phyloP scores from a whole-genome alignment of 2,329 filamentous ascomycete species.

The Davidsoniella australis region DNA sequence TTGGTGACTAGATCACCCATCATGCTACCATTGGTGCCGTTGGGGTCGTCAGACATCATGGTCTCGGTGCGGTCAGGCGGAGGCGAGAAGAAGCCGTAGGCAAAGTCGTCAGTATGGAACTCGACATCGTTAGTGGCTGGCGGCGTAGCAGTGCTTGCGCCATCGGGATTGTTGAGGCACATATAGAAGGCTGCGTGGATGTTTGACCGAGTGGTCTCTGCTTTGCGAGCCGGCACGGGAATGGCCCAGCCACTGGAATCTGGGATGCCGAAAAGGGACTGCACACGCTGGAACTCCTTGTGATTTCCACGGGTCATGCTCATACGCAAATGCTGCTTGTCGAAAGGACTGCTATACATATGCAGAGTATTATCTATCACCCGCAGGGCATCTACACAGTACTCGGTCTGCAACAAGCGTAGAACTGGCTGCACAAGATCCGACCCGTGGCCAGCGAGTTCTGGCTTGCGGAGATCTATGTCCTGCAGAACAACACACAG shows the following conservation, averaged over 20 bases:
- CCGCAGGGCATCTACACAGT: conserved; percentile 78
- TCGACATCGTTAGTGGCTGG: conserved; percentile 72
- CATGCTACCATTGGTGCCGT: conserved; percentile 35
- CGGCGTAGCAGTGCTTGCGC: conserved; percentile 29
- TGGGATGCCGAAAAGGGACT: conserved; percentile 91
- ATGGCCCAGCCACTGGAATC: conserved; percentile 94
- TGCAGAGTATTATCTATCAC: conserved; percentile 92
- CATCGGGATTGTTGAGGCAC: conserved; percentile 48
- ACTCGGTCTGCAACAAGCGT: conserved; percentile 77
- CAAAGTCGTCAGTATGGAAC: conserved; percentile 80
- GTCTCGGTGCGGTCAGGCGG: conserved; percentile 61
- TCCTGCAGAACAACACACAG: conserved; percentile 72
- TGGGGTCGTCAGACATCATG: conserved; percentile 76
- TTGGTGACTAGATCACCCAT: conserved; percentile 63
- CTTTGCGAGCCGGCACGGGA: conserved; percentile 79
- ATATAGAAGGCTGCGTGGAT: conserved; percentile 95
- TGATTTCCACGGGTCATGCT: conserved; percentile 86
- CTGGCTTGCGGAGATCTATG: conserved; percentile 81
- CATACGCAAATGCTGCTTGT: conserved; percentile 90
- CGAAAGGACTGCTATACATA: conserved; percentile 80
- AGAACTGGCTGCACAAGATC: conserved; percentile 89
- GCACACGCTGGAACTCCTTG: conserved; percentile 87
- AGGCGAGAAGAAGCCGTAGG: conserved; percentile 65
- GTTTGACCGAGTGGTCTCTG: conserved; percentile 69
- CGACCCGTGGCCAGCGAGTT: conserved; percentile 78